phyloP scores from a whole-genome alignment of 805 yeast genomes.

The Metahyphopichia silvanorum region DNA sequence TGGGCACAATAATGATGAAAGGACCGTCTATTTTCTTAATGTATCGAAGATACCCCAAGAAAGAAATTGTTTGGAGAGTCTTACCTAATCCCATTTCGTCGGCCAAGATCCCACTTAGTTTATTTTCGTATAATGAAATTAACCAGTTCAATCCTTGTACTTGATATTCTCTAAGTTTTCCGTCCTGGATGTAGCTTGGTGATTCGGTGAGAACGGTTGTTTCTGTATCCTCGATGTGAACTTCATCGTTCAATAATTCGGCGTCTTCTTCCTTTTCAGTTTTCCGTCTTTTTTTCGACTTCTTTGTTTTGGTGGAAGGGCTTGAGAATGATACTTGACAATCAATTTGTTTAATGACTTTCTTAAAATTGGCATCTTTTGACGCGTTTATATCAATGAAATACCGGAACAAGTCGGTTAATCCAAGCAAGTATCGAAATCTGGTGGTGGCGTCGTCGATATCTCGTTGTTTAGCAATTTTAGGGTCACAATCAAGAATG shows the following conservation, averaged over 20 bases:
- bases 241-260: conserved; percentile 82
- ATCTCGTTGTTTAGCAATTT: conserved; percentile 48
- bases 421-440: conserved; percentile 73
- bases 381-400: conserved; percentile 80
- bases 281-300: conserved; percentile 61
- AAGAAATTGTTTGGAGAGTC: conserved; percentile 91
- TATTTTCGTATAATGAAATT: conserved; percentile 81
- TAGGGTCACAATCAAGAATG: conserved; percentile 52
- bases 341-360: conserved; percentile 56
- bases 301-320: conserved; percentile 12
- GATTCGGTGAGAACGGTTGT: conserved; percentile 76
- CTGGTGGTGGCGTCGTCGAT: conserved; percentile 71
- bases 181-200: conserved; percentile 70
- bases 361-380: conserved; percentile 69
- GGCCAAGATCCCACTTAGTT: conserved; percentile 88
- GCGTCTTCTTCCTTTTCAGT: conserved; percentile 96
- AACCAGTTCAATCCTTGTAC: conserved; percentile 95
- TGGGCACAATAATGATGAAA: conserved; percentile 87
- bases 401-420: conserved; percentile 84
- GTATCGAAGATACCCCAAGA: conserved; percentile 83
- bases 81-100: conserved; percentile 99
- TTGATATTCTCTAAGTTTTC: conserved; percentile 85
- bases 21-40: conserved; percentile 83
- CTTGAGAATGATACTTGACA: conserved; percentile 40
- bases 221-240: conserved; percentile 52